Evolutionary conservation across 2,329 filamentous ascomycete species (phyloP).

Genomic region (Ascochyta lentis): DNA sequence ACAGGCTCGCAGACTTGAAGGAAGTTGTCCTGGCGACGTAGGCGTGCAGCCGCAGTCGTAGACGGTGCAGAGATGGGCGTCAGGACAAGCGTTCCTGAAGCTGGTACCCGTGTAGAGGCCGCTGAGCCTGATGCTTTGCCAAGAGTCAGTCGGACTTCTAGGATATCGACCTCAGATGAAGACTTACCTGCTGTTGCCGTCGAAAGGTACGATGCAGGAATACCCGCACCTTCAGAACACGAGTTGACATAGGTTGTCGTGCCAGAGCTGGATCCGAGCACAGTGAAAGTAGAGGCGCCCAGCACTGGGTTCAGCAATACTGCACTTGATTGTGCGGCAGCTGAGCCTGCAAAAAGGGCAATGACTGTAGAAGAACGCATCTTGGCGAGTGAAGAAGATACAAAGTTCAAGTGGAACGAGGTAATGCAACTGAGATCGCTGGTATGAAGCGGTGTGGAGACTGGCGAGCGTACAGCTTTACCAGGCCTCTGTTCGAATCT

Average conservation of each 20-base stretch:
- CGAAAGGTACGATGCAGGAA: conserved; percentile 11
- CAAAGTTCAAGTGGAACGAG: neutral
- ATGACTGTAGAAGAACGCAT: conserved; percentile 29
- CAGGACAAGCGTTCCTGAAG: conserved; percentile 5
- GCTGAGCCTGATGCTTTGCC: conserved; percentile 1
- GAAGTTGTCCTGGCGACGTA: conserved; percentile 24
- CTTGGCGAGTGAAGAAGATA: neutral
- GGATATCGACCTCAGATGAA: neutral
- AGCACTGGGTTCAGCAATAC: conserved; percentile 25
- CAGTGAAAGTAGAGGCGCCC: conserved; percentile 23
- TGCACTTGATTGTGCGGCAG: conserved; percentile 24
- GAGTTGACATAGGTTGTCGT: conserved; percentile 33
- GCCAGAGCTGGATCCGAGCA: conserved; percentile 27
- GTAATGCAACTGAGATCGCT: neutral
- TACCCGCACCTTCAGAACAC: conserved; percentile 22
- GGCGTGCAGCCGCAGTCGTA: conserved; percentile 24
- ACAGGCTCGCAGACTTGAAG: conserved; percentile 27
- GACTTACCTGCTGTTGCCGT: conserved; percentile 1
- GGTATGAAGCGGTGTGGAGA: neutral
- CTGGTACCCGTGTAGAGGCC: neutral
- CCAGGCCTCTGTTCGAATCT: neutral
- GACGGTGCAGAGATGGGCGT: conserved; percentile 18
- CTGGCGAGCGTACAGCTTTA: neutral
- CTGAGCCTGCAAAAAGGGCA: conserved; percentile 26
- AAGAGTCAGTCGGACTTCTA: neutral